These are phyloP conservation scores for Dendrobium catenatum DNA, from an alignment of 106 monocot genomes.

Conservation along the genomic window DNA sequence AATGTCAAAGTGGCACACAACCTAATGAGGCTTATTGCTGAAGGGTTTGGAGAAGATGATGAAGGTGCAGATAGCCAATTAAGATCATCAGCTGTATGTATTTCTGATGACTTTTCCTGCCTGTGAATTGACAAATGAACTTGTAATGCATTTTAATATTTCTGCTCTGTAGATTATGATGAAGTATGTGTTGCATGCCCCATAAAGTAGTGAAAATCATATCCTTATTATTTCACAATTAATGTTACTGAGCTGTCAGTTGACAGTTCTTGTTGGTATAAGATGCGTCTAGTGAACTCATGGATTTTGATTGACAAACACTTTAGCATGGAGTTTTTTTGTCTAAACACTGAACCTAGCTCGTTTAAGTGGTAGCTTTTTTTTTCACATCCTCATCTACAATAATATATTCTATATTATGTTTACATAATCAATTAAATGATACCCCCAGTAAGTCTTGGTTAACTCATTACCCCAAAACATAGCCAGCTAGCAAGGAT, in stretches of 20 bases:
- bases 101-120: not conserved
- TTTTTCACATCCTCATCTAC: not conserved
- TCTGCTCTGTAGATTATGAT: not conserved
- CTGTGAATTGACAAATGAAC: not conserved
- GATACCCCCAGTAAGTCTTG: not conserved
- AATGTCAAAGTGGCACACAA: constrained; percentile 91
- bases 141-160: not conserved
- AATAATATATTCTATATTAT: not conserved
- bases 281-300: not conserved
- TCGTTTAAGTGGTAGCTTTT: not conserved
- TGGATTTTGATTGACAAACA: not conserved
- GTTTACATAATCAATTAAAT: not conserved
- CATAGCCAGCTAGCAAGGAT: not conserved
- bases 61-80: constrained; percentile 88
- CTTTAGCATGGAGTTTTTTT: not conserved
- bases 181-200: not conserved
- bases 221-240: not conserved
- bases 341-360: not conserved
- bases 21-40: constrained; percentile 93
- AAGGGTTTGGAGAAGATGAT: constrained; percentile 97
- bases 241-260: not conserved
- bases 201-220: not conserved
- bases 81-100: constrained; percentile 95
- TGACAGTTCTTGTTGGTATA: not conserved
- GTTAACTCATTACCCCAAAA: not conserved